phyloP scores from a whole-genome alignment of 2,329 filamentous ascomycete species.

The Metarhizium anisopliae region DNA sequence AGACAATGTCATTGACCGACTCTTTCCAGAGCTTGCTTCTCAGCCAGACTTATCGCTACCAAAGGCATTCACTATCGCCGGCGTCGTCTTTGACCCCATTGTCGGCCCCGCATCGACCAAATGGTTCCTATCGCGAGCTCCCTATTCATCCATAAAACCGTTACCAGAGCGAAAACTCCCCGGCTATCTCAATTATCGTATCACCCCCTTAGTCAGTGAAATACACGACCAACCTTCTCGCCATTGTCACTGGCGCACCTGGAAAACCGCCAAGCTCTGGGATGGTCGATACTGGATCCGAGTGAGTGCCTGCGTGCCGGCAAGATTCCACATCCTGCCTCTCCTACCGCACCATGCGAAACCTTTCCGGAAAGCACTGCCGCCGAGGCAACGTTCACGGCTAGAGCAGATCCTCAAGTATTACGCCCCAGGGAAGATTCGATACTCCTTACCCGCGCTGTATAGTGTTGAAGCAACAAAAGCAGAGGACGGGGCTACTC shows the following conservation, averaged over 20 bases:
- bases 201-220: background rate
- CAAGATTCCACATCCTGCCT: slow-evolving; percentile 34
- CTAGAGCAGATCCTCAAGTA: slow-evolving; percentile 36
- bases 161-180: slow-evolving; percentile 17
- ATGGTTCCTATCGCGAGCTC: slow-evolving; percentile 39
- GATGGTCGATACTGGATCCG: slow-evolving; percentile 57
- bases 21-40: slow-evolving; percentile 37
- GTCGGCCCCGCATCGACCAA: slow-evolving; percentile 11
- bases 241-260: slow-evolving; percentile 17
- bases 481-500: slow-evolving; percentile 6
- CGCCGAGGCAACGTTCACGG: slow-evolving; percentile 17
- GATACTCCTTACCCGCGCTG: slow-evolving; percentile 46
- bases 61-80: slow-evolving; percentile 32
- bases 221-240: slow-evolving; percentile 6
- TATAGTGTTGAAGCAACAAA: slow-evolving; percentile 32
- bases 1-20: slow-evolving; percentile 33
- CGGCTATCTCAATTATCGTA: slow-evolving; percentile 11
- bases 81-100: slow-evolving; percentile 29
- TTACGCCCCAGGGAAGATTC: slow-evolving; percentile 44
- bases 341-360: slow-evolving; percentile 35
- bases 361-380: slow-evolving; percentile 37
- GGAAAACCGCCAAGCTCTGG: slow-evolving; percentile 32
- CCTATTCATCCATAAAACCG: slow-evolving; percentile 32
- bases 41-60: slow-evolving; percentile 10
- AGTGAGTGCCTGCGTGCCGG: slow-evolving; percentile 32